phyloP scores from a whole-genome alignment of 208 protist species.

The Vickermania spadyakhi region DNA sequence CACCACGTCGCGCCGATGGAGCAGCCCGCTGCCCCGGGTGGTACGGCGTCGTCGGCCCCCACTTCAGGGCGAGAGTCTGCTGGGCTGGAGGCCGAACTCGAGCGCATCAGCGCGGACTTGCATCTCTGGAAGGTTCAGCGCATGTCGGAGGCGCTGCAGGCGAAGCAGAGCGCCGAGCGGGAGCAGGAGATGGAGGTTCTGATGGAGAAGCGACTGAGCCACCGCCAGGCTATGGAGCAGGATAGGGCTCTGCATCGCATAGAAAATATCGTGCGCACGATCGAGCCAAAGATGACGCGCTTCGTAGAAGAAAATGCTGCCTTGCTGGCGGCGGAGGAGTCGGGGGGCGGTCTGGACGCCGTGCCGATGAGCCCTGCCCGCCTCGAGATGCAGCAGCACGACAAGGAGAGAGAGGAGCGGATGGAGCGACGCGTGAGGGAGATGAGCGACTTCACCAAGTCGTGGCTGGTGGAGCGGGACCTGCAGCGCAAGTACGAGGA shows the following conservation, averaged over 20 bases:
- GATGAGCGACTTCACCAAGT: slow-evolving; percentile 11
- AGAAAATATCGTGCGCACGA: slow-evolving; percentile 16
- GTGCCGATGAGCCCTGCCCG: neutral
- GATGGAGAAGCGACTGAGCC: slow-evolving; percentile 29
- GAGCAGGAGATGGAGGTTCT: slow-evolving; percentile 13
- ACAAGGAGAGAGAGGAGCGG: slow-evolving; percentile 10
- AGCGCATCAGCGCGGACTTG: slow-evolving; percentile 12
- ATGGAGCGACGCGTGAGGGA: slow-evolving; percentile 9
- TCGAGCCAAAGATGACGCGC: slow-evolving; percentile 19
- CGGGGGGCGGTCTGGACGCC: neutral
- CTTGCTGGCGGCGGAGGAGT: neutral
- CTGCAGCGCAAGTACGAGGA: slow-evolving; percentile 22
- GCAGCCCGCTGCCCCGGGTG: neutral
- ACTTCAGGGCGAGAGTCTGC: no score
- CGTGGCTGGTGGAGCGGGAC: slow-evolving; percentile 23
- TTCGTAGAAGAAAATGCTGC: slow-evolving; percentile 7
- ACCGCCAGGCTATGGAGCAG: slow-evolving; percentile 24
- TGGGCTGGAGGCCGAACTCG: slow-evolving; percentile 22
- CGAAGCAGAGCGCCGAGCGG: neutral
- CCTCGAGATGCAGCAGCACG: slow-evolving; percentile 3
- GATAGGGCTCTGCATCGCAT: slow-evolving; percentile 50
- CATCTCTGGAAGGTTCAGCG: slow-evolving; percentile 22
- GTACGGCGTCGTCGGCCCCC: neutral
- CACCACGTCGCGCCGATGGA: neutral
- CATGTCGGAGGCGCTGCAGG: slow-evolving; percentile 11